Evolutionary conservation across 139 green algal genomes (phyloP), one percentile per base, ranked within the genome.

Genomic region (Zygnema cylindricum): DNA sequence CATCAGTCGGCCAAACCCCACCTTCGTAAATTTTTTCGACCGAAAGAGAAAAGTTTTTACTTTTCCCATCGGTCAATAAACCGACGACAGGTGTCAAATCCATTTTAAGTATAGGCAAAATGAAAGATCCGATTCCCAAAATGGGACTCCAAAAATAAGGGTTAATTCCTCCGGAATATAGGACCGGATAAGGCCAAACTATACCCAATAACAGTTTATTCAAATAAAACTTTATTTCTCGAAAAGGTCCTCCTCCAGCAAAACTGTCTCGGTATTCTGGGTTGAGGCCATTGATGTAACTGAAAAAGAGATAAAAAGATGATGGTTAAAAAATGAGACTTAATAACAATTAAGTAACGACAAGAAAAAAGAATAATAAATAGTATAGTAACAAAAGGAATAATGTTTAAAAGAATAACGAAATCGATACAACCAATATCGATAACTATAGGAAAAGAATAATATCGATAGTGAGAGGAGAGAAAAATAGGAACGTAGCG

Each of bases 81-180:
- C 32, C 83, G 0, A 82, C 83, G 42, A 88, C 55, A 2, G 83
- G 83, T 11, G 83, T 84, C 32, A 88, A 23, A 25, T 88, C 83
- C n/a, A 88, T 36, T 33, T 35, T 41, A 57, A 82, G 81, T 25
- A 32, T 30, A 33, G 83, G 83, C 1, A 35, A 33, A 21, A 49
- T 32, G 32, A 88, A 84, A 41, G 32, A 36, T 43, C 83, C 83
- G 21, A 63, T 88, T 22, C 83, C 83, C 0, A 88, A 33, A 0
- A 88, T 1, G 0, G 83, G 83, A 0, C 25, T 23, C 83, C 83
- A 88, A 32, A 76, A 63, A 35, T 77, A 76, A 2, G 83, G 83
- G 63, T 84, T 32, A 11, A 88, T 23, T 22, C 25, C 83, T 1
- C 83, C 83, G n/a, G 83, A 69, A 75, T 83, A 88, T 21, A 88